Evolutionary conservation across 768 basidiomycete species (phyloP).

Genomic region (Amanita rubescens): DNA sequence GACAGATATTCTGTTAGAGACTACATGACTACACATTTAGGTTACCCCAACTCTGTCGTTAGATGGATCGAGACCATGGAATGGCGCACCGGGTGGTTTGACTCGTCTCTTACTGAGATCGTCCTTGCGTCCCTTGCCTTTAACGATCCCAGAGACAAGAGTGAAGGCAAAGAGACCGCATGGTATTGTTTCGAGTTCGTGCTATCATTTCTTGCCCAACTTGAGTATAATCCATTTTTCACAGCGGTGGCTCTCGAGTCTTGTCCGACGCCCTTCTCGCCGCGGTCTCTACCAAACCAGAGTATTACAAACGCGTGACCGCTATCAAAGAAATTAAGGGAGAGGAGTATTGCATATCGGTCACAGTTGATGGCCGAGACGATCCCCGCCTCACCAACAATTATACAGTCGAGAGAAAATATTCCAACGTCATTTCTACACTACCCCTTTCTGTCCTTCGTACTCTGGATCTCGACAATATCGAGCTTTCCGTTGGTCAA

Average conservation of each 20-base stretch:
- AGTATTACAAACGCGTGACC: too few species aligned
- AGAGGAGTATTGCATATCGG: too few species aligned
- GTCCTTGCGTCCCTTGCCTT: conserved; percentile 24
- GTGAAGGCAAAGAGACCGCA: neutral
- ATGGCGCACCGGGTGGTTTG: conserved; percentile 23
- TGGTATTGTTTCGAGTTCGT: neutral
- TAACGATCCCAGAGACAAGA: neutral
- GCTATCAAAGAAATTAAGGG: neutral
- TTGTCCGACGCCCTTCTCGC: too few species aligned
- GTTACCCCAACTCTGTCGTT: conserved; percentile 6
- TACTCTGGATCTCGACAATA: neutral
- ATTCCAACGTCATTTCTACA: neutral
- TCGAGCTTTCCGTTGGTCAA: conserved; percentile 13
- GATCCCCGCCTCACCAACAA: too few species aligned
- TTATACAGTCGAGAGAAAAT: neutral
- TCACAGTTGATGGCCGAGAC: too few species aligned
- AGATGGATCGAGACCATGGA: conserved; percentile 29
- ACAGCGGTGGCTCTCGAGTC: too few species aligned
- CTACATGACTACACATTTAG: neutral
- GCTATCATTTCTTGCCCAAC: neutral
- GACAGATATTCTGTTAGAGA: neutral
- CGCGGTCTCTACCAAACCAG: too few species aligned
- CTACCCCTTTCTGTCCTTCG: neutral
- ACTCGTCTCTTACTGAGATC: conserved; percentile 26
- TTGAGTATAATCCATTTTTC: neutral